These are phyloP conservation scores for Poa pratensis DNA, from an alignment of 176 grass and related monocot genomes.

Conservation along the genomic window DNA sequence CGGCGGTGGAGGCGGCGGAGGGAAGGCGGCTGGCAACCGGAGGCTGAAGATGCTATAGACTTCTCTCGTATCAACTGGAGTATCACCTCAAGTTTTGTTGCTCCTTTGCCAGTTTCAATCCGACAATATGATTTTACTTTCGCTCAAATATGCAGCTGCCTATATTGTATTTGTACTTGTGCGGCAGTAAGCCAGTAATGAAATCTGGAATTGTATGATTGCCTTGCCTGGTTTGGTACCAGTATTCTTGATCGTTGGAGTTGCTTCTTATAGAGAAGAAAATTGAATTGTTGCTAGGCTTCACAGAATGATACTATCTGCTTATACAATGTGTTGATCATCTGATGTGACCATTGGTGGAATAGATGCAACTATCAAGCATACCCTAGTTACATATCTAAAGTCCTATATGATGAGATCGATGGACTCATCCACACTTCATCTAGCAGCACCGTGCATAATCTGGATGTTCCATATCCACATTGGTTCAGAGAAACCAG, in stretches of 20 bases:
- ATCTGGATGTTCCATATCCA: background rate
- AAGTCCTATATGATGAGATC: background rate
- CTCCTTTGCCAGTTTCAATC: background rate
- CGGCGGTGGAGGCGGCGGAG: background rate
- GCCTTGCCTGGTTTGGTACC: background rate
- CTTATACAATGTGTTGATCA: background rate
- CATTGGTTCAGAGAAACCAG: background rate
- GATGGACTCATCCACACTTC: conserved; percentile 2
- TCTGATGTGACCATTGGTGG: background rate
- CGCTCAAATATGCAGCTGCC: conserved; percentile 5
- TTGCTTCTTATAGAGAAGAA: background rate
- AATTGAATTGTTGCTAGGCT: background rate
- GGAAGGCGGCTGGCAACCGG: conserved; percentile 41
- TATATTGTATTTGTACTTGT: conserved; percentile 9
- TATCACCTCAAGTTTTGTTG: background rate
- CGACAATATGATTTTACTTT: background rate
- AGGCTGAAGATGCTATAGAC: conserved; percentile 42
- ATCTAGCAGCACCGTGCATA: background rate
- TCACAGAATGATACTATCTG: background rate
- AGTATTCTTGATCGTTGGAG: background rate
- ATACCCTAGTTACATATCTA: background rate
- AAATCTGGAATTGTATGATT: conserved; percentile 10
- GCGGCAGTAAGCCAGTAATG: background rate
- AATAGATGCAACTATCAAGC: background rate
- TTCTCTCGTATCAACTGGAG: background rate